These are phyloP conservation scores for Boletus vinaceobasis DNA, from an alignment of 768 basidiomycete species.

Conservation along the genomic window DNA sequence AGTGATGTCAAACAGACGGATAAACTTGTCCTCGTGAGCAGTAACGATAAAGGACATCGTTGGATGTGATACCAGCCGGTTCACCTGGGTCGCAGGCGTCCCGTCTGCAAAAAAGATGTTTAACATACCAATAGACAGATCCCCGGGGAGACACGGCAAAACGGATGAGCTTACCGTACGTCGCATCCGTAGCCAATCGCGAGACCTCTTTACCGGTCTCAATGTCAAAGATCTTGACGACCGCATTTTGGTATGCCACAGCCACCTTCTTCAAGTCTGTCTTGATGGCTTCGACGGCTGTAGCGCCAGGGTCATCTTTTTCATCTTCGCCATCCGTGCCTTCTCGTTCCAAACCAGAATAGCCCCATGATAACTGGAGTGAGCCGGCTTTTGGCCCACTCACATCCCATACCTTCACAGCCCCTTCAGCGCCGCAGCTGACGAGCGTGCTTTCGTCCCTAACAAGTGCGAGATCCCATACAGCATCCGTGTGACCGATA, in stretches of 20 bases:
- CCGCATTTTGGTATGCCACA: conserved; percentile 85
- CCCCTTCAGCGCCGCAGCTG: conserved; percentile 87
- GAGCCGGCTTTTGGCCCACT: conserved; percentile 58
- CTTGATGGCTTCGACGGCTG: conserved; percentile 79
- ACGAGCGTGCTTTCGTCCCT: conserved; percentile 82
- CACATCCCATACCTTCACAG: conserved; percentile 93
- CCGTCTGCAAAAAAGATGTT: conserved; percentile 48
- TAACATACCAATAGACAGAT: background rate
- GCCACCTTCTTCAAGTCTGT: conserved; percentile 82
- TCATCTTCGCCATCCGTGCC: conserved; percentile 41
- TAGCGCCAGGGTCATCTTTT: conserved; percentile 58
- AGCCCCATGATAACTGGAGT: conserved; percentile 77
- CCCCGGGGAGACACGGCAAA: background rate
- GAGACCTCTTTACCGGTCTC: conserved; percentile 77
- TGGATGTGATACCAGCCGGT: conserved; percentile 85
- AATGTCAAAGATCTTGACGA: conserved; percentile 90
- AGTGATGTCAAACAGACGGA: conserved; percentile 81
- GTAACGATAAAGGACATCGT: conserved; percentile 85
- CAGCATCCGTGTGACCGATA: conserved; percentile 91
- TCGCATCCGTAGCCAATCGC: conserved; percentile 56
- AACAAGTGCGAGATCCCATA: conserved; percentile 91
- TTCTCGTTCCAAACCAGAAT: conserved; percentile 57
- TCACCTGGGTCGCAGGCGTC: conserved; percentile 75
- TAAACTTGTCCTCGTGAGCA: conserved; percentile 91
- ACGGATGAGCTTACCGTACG: conserved; percentile 44